Evolutionary conservation across 176 grass and related monocot species (phyloP), one percentile per base, ranked within the genome.

Genomic region (Carex kokanica): DNA sequence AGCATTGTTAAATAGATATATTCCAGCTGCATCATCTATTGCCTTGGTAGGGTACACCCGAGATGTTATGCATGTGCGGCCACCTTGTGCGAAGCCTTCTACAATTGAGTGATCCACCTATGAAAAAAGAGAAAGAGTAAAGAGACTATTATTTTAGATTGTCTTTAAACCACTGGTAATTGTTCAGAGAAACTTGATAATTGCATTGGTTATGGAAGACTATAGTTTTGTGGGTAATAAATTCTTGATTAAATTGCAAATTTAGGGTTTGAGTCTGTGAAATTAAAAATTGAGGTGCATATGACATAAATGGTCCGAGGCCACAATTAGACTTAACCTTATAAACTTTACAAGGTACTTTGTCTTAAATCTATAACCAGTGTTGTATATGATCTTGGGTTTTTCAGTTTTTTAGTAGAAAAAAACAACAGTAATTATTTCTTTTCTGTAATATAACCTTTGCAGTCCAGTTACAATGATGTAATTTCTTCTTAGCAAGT

Each of bases 81-180:
- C 95, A 0, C 83, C 84, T 88, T 91, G 89, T 8, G 86, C 95
- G 77, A 98, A 98, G 75, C 92, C 92, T 67, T 98, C 95, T 0
- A 98, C 86, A 12, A 98, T 98, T 24, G 95, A 98, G 80, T 98
- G 95, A 83, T 98, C 95, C 57, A 98, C 88, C 88, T 90, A 24
- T 49, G 66, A 20, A 54, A 74, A 20, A 6, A 55, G 25, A 52
- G 13, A 56, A 23, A 70, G 17, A 13, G 27, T 65, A 21, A 54
- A 32, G 4, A 66, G 23, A 18, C 6, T 51, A 3, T 32, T 31
- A 12, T 55, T 56, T 78, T 29, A 34, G 12, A 12, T 49, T 49
- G 9, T 12, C 2, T 49, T 49, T 49, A 49, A 43, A 43, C 1
- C 27, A 27, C 27, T 27, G 27, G 27, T 27, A 27, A 27, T 27